Evolutionary conservation across 371 early-diverging fungal species (phyloP), one percentile per base, ranked within the genome.

Genomic region (Lichtheimia hyalospora): DNA sequence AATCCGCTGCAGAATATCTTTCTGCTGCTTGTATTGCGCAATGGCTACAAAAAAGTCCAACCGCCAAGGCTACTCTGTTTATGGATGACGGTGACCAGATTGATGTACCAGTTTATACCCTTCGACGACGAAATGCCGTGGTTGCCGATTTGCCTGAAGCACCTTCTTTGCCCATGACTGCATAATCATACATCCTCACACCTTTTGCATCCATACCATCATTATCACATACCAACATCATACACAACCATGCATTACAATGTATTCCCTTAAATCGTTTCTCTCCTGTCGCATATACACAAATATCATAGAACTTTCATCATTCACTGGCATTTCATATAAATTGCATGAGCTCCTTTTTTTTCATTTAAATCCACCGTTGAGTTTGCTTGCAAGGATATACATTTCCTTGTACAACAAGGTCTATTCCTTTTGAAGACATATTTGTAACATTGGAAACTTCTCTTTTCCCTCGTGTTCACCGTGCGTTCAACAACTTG

Each of bases 131-230:
- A 62, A 77, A 77, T 56, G 77, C 77, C 49, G 70, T 77, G 24
- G 77, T 77, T 24, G 77, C 74, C 46, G 70, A 77, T 24, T 59
- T 77, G 8, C 74, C 77, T 34, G 77, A 77, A 27, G 71, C 77
- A 44, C 77, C 77, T 27, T 60, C 66, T 21, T 46, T 46, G 18
- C 27, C 56, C 55, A 56, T 62, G 53, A 54, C 54, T 28, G 62
- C 62, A 41, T 62, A 56, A 62, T 7, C 15, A 44, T n/a, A 18
- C 44, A 27, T 27, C 3, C 27, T 34, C 46, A 7, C 6, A 5
- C 46, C 16, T 10, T 46, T 21, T 46, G 46, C 46, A 46, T 46
- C 10, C 46, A 21, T 46, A 5, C 46, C 46, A n/a, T 14, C 46
- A n/a, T n/a, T n/a, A n/a, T n/a, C n/a, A 8, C n/a, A 46, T 10